Evolutionary conservation across 805 yeast species (phyloP), one percentile per base, ranked within the genome.

Genomic region (Cyberlindnera petersonii): DNA sequence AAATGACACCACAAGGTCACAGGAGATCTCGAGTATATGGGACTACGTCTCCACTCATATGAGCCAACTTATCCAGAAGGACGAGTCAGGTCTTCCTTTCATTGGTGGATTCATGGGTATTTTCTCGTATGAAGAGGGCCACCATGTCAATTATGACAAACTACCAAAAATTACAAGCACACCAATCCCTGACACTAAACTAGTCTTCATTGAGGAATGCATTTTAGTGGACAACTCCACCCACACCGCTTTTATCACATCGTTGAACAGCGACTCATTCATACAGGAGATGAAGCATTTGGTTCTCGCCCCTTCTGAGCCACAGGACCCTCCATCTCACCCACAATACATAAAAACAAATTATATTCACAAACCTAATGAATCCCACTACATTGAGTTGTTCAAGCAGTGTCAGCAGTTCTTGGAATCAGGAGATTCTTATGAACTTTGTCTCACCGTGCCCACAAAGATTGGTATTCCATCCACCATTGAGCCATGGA

Each of bases 91-190:
- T 0, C 63, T 86, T 15, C 95, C 96, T 1, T 93, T 93, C 52
- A 65, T 78, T 40, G 98, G 98, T n/a, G 99, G 99, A 0, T 69
- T 86, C 23, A 66, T 89, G 39, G 99, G 99, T 5, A 68, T 82
- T 29, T 60, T 93, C 9, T 82, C 95, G 0, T 93, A 93, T 56
- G 98, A 91, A 58, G 91, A 85, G 63, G 95, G 95, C 1, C 72
- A 73, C 19, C 70, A 68, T 36, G 52, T 69, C 2, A 21, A 37
- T 7, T 6, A 40, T 6, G 24, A 26, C 14, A 57, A 59, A 4
- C 48, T 72, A 29, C 60, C 62, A 31, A 65, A 70, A 24, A 46
- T 72, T 3, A 66, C 76, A 1, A 55, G 52, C 3, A 55, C 50
- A 0, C 50, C 55, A 11, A 71, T 75, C 3, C 91, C 95, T 0